Evolutionary conservation across 2,329 filamentous ascomycete species (phyloP).

Genomic region (Xylaria sp.): DNA sequence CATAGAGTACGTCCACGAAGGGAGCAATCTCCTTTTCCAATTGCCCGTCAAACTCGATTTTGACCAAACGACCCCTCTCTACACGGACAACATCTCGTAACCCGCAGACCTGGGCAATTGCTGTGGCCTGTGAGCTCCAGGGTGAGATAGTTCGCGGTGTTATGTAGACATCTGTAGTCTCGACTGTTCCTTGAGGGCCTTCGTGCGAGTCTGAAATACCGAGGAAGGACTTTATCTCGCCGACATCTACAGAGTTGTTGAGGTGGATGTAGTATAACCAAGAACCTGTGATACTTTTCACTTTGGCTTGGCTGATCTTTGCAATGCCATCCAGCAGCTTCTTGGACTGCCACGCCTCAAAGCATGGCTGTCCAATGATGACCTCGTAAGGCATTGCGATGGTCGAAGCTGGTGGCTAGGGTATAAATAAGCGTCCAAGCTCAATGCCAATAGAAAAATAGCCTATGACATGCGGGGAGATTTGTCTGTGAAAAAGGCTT

Average conservation of each 20-base stretch:
- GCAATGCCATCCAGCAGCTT: constrained; percentile 58
- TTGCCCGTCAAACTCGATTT: constrained; percentile 68
- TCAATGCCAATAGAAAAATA: constrained; percentile 13
- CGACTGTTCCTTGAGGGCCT: constrained; percentile 47
- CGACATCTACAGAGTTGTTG: constrained; percentile 55
- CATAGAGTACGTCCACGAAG: constrained; percentile 79
- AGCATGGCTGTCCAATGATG: constrained; percentile 58
- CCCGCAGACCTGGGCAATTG: constrained; percentile 91
- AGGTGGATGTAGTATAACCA: constrained; percentile 76
- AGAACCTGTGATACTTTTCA: constrained; percentile 61
- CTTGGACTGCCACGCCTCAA: constrained; percentile 57
- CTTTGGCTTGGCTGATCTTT: constrained; percentile 53
- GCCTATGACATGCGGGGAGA: constrained; percentile 20
- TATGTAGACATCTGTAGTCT: constrained; percentile 73
- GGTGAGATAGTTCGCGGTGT: constrained; percentile 89
- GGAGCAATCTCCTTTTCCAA: constrained; percentile 59
- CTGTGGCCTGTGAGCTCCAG: constrained; percentile 88
- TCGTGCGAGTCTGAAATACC: constrained; percentile 42
- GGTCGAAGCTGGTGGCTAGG: constrained; percentile 10
- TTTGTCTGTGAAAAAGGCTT: constrained; percentile 1
- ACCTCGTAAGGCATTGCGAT: constrained; percentile 44
- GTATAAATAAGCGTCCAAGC: constrained; percentile 18
- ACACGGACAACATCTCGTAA: constrained; percentile 74
- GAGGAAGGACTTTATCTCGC: constrained; percentile 48
- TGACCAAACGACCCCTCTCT: constrained; percentile 85